Conservation (phyloP, 768 basidiomycete species). For the Epithele typhae region DNA sequence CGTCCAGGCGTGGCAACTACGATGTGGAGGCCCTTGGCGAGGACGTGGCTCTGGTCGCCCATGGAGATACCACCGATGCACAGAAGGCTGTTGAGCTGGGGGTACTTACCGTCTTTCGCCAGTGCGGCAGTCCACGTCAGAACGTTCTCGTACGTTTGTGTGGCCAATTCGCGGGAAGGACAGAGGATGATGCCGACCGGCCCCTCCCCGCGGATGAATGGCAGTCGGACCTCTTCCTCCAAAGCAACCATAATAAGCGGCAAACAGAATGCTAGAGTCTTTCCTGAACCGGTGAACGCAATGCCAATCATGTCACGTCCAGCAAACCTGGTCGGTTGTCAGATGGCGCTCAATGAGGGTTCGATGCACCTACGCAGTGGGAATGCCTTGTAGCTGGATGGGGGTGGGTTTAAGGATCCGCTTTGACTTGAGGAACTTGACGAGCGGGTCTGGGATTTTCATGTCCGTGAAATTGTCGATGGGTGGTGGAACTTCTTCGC, state of each 20-base stretch:
- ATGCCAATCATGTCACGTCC: constrained; percentile 99
- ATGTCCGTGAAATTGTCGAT: constrained; percentile 92
- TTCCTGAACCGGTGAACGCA: constrained; percentile 98
- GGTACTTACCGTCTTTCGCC: constrained; percentile 76
- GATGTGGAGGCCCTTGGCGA: constrained; percentile 90
- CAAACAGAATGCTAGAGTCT: constrained; percentile 98
- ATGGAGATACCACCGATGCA: constrained; percentile 99
- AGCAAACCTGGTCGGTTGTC: constrained; percentile 58
- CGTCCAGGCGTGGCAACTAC: constrained; percentile 97
- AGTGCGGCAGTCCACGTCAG: constrained; percentile 81
- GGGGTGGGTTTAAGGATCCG: constrained; percentile 88
- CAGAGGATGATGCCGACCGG: constrained; percentile 96
- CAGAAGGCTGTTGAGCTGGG: constrained; percentile 80
- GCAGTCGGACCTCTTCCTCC: constrained; percentile 88
- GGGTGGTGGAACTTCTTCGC: constrained; percentile 89
- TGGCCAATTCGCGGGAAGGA: constrained; percentile 94
- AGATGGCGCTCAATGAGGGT: background rate
- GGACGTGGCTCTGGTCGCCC: constrained; percentile 91
- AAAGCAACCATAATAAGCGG: constrained; percentile 95
- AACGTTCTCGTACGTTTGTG: constrained; percentile 95
- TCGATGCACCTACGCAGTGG: constrained; percentile 69
- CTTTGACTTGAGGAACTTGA: constrained; percentile 79
- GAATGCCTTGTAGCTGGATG: constrained; percentile 96
- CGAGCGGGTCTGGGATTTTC: constrained; percentile 90
- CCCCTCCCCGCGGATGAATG: constrained; percentile 90